phyloP scores from a whole-genome alignment of 345 rosid genomes.

The Dipteronia dyeriana region DNA sequence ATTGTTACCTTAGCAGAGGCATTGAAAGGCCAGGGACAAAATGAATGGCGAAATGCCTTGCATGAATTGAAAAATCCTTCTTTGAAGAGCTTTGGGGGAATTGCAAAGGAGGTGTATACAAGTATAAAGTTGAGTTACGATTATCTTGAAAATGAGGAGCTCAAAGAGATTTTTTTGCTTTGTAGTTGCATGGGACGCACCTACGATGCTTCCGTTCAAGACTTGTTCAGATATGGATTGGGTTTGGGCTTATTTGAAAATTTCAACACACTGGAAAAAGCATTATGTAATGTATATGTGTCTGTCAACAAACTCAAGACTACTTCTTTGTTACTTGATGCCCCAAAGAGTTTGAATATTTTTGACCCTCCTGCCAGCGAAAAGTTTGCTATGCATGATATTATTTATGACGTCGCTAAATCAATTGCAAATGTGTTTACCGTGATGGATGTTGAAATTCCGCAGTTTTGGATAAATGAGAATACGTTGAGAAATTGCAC shows the following conservation, averaged over 20 bases:
- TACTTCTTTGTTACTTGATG: conserved; percentile 25
- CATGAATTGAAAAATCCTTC: neutral
- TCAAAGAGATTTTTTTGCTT: conserved; percentile 28
- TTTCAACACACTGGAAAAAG: neutral
- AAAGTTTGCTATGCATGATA: conserved; percentile 17
- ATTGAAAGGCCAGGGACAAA: neutral
- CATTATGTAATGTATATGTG: conserved; percentile 5
- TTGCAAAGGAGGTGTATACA: neutral
- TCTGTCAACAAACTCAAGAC: conserved; percentile 26
- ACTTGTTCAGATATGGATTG: conserved; percentile 25
- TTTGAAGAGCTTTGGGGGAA: neutral
- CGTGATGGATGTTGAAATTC: neutral
- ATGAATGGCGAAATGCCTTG: conserved; percentile 29
- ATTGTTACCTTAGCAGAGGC: conserved; percentile 22
- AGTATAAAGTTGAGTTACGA: conserved; percentile 26
- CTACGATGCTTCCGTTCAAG: neutral
- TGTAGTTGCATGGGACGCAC: conserved; percentile 12
- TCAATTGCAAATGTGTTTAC: conserved; percentile 9
- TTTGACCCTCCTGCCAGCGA: neutral
- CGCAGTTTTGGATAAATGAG: neutral
- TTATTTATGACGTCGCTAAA: conserved; percentile 25
- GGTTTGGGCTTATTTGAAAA: conserved; percentile 29
- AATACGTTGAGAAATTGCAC: neutral
- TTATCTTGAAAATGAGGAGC: conserved; percentile 23
- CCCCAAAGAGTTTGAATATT: too few relatives aligned